Base-by-base conservation (phyloP, 1,284 basidiomycete genomes). In the Porodaedalea pini region DNA sequence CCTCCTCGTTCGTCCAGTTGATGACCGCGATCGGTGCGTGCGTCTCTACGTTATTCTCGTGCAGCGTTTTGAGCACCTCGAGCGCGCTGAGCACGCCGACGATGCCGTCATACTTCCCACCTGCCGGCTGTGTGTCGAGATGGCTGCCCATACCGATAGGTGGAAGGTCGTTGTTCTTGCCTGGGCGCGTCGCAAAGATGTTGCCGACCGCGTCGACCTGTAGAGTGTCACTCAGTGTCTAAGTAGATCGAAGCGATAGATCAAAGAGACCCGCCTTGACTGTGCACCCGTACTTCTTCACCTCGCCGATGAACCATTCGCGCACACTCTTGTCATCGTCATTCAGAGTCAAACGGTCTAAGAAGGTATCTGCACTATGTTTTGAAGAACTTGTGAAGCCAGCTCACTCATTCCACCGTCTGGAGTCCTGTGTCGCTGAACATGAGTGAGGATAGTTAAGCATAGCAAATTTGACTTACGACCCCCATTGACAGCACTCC, bases 1-100 rank as follows among this genome's bases (percentile, higher is more conserved):
- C 66, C 50, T 67, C 64, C 47, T 67, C 64, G 51, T 66, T 65
- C 39, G 65, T 66, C 65, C 65, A 68, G 41, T 67, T 62, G 8
- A 65, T 57, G 31, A 67, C 44, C 4, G 61, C 59, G 10, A 67
- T 51, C 2, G 66, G 66, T 23, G 58, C 61, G 29, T 66, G 51
- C 11, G 66, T 67, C 54, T 60, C 53, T 27, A 67, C 55, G 4
- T 64, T 61, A 29, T 66, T 58, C 11, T 67, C 63, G 13, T 65
- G 51, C 13, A 67, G 36, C n/a, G 61, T 61, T 11, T 63, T 54
- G 32, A 66, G 52, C 2, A 58, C 65, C 49, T 68, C 66, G 6
- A 68, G 51, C 2, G 58, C 66, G 15, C 65, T 57, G 32, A 61
- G 52, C 1, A 68, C 62, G 17, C 66, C 66, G 23, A 68, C 56